phyloP scores from a whole-genome alignment of 1,284 basidiomycete genomes.

The Ustilago hordei region DNA sequence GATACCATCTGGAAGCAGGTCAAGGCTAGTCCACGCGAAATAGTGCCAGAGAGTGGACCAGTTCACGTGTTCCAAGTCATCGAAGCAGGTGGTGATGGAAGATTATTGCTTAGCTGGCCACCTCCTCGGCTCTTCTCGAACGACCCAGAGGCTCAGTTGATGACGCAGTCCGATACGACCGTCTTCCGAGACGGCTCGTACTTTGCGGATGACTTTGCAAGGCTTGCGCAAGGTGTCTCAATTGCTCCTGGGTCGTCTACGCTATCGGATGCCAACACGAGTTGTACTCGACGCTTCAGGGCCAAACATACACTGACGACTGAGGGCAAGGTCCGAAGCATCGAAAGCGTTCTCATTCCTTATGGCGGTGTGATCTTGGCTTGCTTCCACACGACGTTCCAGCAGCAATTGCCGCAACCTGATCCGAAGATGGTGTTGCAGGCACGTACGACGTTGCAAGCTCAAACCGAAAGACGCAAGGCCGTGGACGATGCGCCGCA shows the following conservation, averaged over 20 bases:
- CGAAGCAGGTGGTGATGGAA: slow-evolving; percentile 73
- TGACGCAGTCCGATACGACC: slow-evolving; percentile 28
- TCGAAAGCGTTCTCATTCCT: slow-evolving; percentile 92
- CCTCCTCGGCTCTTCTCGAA: slow-evolving; percentile 70
- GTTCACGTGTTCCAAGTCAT: slow-evolving; percentile 84
- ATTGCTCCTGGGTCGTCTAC: slow-evolving; percentile 60
- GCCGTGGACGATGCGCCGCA: slow-evolving; percentile 24
- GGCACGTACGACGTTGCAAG: slow-evolving; percentile 18
- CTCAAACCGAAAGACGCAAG: slow-evolving; percentile 32
- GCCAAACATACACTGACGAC: slow-evolving; percentile 78
- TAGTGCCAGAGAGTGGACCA: slow-evolving; percentile 52
- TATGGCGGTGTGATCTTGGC: slow-evolving; percentile 78
- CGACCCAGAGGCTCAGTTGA: slow-evolving; percentile 12
- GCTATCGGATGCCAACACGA: slow-evolving; percentile 81
- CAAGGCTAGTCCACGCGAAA: slow-evolving; percentile 20
- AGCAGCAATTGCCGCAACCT: slow-evolving; percentile 45
- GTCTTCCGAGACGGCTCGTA: slow-evolving; percentile 74
- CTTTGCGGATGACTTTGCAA: slow-evolving; percentile 83
- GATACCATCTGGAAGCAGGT: slow-evolving; percentile 50
- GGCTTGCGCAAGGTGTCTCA: slow-evolving; percentile 81
- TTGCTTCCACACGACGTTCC: slow-evolving; percentile 71
- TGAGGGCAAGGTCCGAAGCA: slow-evolving; percentile 75
- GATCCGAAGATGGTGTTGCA: slow-evolving; percentile 40
- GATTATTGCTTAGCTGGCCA: slow-evolving; percentile 86
- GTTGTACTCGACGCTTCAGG: slow-evolving; percentile 90